A percentile compares a stretch with the other conserved stretches of the same genome.
Evolutionary conservation across 2,329 filamentous ascomycete genomes (phyloP).

Genomic region (Pestalotiopsis sp.): DNA sequence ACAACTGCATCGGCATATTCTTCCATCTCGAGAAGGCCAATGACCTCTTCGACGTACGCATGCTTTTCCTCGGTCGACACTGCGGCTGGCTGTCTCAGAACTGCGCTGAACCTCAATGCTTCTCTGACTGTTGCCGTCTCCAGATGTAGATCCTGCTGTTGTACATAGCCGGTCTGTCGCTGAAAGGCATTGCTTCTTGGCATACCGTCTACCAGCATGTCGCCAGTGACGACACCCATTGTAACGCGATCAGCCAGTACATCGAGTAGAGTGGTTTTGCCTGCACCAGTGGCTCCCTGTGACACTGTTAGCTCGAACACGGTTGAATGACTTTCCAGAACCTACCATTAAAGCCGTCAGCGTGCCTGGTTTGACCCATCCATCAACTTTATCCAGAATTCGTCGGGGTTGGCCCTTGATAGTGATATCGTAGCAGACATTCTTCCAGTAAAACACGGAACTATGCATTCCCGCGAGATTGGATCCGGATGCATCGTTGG

Average conservation of each 20-base stretch:
- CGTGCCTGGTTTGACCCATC: slow-evolving; percentile 90
- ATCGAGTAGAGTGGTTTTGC: slow-evolving; percentile 86
- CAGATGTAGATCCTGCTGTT: slow-evolving; percentile 88
- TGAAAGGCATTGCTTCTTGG: slow-evolving; percentile 79
- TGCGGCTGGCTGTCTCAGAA: slow-evolving; percentile 79
- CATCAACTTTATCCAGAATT: slow-evolving; percentile 81
- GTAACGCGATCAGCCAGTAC: slow-evolving; percentile 80
- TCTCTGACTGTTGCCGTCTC: slow-evolving; percentile 84
- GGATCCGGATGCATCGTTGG: slow-evolving; percentile 30
- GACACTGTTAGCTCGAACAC: background rate
- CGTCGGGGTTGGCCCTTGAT: slow-evolving; percentile 74
- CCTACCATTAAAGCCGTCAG: slow-evolving; percentile 78
- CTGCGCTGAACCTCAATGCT: slow-evolving; percentile 81
- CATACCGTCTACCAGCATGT: slow-evolving; percentile 67
- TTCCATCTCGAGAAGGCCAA: slow-evolving; percentile 87
- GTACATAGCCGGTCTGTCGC: slow-evolving; percentile 85
- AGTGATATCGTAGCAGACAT: slow-evolving; percentile 73
- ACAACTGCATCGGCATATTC: slow-evolving; percentile 89
- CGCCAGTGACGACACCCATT: slow-evolving; percentile 82
- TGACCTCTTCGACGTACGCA: slow-evolving; percentile 89
- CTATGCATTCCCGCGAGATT: slow-evolving; percentile 38
- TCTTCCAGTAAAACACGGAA: slow-evolving; percentile 77
- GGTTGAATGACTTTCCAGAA: background rate
- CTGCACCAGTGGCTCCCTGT: slow-evolving; percentile 76
- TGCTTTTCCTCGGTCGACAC: slow-evolving; percentile 75